These are phyloP conservation scores for Fraxinus nigra DNA, from an alignment of 305 asterid species.

Conservation along the genomic window DNA sequence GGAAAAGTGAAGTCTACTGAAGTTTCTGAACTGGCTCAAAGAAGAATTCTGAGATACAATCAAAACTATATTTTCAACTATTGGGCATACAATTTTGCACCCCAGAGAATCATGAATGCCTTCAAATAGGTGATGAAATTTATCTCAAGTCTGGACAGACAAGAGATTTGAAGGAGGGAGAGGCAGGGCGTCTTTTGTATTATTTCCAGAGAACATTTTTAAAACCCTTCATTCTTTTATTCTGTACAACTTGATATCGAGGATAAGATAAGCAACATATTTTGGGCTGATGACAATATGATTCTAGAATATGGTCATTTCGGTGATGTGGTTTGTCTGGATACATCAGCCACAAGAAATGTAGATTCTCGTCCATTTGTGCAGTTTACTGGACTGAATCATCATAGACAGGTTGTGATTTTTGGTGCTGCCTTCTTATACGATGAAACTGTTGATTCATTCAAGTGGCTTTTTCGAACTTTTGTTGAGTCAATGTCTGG, in stretches of 20 bases:
- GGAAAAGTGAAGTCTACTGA: slow-evolving; percentile 35
- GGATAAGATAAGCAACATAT: slow-evolving; percentile 62
- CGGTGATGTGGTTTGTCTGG: slow-evolving; percentile 64
- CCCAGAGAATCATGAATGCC: slow-evolving; percentile 44
- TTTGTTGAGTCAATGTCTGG: slow-evolving; percentile 53
- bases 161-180: slow-evolving; percentile 60
- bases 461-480: slow-evolving; percentile 53
- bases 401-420: slow-evolving; percentile 45
- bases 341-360: slow-evolving; percentile 48
- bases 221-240: slow-evolving; percentile 55
- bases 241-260: slow-evolving; percentile 48
- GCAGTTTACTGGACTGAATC: slow-evolving; percentile 54
- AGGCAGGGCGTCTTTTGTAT: slow-evolving; percentile 47
- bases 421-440: slow-evolving; percentile 65
- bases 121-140: slow-evolving; percentile 36
- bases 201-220: slow-evolving; percentile 57
- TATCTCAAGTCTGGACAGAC: slow-evolving; percentile 42
- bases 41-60: slow-evolving; percentile 40
- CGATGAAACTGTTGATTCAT: slow-evolving; percentile 51
- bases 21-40: slow-evolving; percentile 42
- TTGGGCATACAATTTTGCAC: slow-evolving; percentile 52
- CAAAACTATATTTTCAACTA: slow-evolving; percentile 43
- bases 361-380: slow-evolving; percentile 46
- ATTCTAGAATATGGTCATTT: slow-evolving; percentile 51
- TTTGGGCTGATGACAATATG: slow-evolving; percentile 65